A percentile compares a stretch with the other conserved stretches of the same genome.
These are phyloP conservation scores for Vaccinium macrocarpon DNA, from an alignment of 148 eudicot genomes.

Conservation along the genomic window DNA sequence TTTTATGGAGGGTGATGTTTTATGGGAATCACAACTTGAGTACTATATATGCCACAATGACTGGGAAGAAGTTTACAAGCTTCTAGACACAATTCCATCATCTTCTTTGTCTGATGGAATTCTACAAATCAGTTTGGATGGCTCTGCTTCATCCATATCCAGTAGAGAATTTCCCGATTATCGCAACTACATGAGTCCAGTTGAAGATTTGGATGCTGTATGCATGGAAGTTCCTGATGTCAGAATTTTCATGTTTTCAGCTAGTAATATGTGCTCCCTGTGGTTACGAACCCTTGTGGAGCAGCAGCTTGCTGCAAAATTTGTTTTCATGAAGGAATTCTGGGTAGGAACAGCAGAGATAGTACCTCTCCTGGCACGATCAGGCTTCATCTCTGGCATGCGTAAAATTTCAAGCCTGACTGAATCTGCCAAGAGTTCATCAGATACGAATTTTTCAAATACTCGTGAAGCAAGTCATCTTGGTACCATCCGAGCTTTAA, in stretches of 20 bases:
- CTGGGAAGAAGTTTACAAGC: constrained; percentile 73
- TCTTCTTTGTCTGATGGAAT: constrained; percentile 48
- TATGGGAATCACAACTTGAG: constrained; percentile 97
- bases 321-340: constrained; percentile 73
- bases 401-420: constrained; percentile 22
- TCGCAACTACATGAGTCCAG: constrained; percentile 50
- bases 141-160: constrained; percentile 46
- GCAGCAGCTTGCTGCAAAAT: constrained; percentile 68
- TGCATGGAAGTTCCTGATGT: constrained; percentile 66
- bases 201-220: constrained; percentile 71
- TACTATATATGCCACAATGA: constrained; percentile 81
- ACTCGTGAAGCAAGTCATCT: constrained; percentile 31
- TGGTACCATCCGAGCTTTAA: constrained; percentile 55
- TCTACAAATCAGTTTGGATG: constrained; percentile 72
- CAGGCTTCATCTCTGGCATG: constrained; percentile 58
- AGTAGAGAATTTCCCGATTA: constrained; percentile 42
- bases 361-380: constrained; percentile 67
- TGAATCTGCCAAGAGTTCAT: constrained; percentile 40
- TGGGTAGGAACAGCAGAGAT: constrained; percentile 73
- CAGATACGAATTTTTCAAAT: constrained; percentile 30
- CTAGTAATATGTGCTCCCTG: constrained; percentile 53
- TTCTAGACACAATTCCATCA: constrained; percentile 65
- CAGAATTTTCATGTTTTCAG: constrained; percentile 48
- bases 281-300: constrained; percentile 79
- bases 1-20: constrained; percentile 63